phyloP scores from a whole-genome alignment of 768 basidiomycete genomes.

The Pulveroboletus sp. region DNA sequence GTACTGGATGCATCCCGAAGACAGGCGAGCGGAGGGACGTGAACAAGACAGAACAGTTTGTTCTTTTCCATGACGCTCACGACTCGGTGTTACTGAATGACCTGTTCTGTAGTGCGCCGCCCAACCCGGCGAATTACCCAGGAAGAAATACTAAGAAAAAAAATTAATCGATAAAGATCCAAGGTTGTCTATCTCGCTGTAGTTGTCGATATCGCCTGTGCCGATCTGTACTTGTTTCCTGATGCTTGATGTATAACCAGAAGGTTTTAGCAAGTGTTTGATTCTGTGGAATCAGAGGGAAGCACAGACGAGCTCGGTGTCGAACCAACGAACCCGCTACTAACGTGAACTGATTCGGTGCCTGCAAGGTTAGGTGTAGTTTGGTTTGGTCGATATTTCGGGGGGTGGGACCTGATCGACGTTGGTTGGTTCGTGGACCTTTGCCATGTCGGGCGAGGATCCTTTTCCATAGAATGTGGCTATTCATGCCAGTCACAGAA shows the following conservation, averaged over 20 bases:
- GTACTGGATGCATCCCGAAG: no score
- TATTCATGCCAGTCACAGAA: no score
- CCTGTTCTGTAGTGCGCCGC: background rate
- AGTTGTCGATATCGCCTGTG: background rate
- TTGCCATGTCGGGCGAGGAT: no score
- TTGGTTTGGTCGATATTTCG: no score
- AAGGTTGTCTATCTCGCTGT: background rate
- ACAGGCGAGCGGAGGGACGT: background rate
- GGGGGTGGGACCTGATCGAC: no score
- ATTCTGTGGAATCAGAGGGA: no score
- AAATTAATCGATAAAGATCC: background rate
- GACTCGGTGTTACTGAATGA: background rate
- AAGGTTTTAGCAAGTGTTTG: background rate
- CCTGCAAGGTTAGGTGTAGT: no score
- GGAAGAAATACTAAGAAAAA: background rate
- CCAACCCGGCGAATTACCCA: background rate
- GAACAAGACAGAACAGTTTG: background rate
- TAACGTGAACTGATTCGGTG: no score
- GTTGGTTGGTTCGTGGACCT: no score
- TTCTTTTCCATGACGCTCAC: background rate
- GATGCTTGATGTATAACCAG: background rate
- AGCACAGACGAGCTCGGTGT: no score
- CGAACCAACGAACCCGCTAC: no score
- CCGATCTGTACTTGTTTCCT: background rate
- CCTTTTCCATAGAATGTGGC: no score